phyloP scores from a whole-genome alignment of 2,329 filamentous ascomycete genomes.

The Cryphonectria japonica region DNA sequence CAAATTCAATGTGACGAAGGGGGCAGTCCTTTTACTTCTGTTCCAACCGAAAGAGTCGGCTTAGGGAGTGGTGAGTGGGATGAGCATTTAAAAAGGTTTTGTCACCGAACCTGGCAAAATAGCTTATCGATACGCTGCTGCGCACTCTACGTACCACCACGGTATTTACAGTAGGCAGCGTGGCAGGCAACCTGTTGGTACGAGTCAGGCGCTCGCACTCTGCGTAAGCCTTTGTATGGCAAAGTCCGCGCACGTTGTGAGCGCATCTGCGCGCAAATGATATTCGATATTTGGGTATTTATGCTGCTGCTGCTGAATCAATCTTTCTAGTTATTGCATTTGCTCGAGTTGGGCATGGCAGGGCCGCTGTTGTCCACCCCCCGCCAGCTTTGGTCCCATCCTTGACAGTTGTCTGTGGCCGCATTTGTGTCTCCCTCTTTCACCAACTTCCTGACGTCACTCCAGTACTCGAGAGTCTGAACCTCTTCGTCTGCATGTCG shows the following conservation, averaged over 20 bases:
- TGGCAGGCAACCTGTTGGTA: not conserved
- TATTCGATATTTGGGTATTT: conserved; percentile 27
- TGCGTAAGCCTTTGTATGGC: not conserved
- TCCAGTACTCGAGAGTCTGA: conserved; percentile 83
- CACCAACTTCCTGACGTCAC: conserved; percentile 75
- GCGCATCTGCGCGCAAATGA: not conserved
- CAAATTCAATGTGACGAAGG: conserved; percentile 12
- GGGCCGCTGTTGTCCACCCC: conserved; percentile 60
- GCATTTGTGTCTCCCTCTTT: conserved; percentile 52
- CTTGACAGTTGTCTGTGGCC: conserved; percentile 47
- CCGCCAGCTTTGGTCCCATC: conserved; percentile 52
- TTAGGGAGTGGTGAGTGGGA: not conserved
- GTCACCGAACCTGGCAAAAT: not conserved
- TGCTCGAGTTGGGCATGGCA: conserved; percentile 40
- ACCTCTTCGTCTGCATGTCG: conserved; percentile 81
- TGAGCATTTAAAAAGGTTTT: conserved; percentile 6
- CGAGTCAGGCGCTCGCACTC: not conserved
- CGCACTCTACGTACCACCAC: not conserved
- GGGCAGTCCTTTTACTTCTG: conserved; percentile 6
- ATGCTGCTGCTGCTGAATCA: conserved; percentile 26
- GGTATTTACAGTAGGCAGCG: not conserved
- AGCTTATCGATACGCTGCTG: conserved; percentile 7
- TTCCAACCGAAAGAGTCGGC: not conserved
- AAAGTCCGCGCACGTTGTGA: not conserved
- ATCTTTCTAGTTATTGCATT: conserved; percentile 20